phyloP scores from a whole-genome alignment of 139 green algal genomes.

The Asterochloris sp. region DNA sequence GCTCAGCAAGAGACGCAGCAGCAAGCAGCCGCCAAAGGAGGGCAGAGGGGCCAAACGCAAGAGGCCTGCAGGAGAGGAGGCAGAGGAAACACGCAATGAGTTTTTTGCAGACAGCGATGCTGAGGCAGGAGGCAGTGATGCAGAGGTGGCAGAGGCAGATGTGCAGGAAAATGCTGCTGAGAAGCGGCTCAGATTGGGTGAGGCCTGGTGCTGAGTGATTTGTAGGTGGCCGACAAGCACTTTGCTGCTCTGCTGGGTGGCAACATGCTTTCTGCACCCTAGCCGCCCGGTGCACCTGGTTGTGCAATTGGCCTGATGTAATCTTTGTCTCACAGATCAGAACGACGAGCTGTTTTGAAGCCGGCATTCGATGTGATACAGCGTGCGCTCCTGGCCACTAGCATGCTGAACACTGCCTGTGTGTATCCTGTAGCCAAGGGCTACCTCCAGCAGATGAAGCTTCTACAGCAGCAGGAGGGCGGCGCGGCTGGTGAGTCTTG shows the following conservation, averaged over 20 bases:
- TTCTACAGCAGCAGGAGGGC: slow-evolving; percentile 31
- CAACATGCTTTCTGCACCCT: too few relatives aligned
- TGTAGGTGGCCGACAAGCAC: too few relatives aligned
- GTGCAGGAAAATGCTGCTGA: slow-evolving; percentile 74
- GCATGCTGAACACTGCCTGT: not conserved
- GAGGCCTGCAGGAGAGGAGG: not conserved
- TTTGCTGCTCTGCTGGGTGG: too few relatives aligned
- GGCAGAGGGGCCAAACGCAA: not conserved
- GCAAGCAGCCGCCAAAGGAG: not conserved
- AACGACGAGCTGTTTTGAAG: not conserved
- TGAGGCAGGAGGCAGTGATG: slow-evolving; percentile 23
- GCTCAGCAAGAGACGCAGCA: too few relatives aligned
- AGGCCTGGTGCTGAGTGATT: not conserved
- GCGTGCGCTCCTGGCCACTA: not conserved
- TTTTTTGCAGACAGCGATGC: slow-evolving; percentile 45
- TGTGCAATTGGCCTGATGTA: too few relatives aligned
- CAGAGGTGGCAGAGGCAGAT: slow-evolving; percentile 38
- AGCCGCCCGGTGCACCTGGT: too few relatives aligned
- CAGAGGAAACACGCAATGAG: slow-evolving; percentile 29
- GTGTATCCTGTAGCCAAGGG: slow-evolving; percentile 55
- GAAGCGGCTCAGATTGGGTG: slow-evolving; percentile 75
- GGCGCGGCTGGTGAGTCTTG: not conserved
- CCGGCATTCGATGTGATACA: not conserved
- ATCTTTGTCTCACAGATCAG: too few relatives aligned
- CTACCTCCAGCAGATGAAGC: slow-evolving; percentile 61